Evolutionary conservation across 192 early-diverging fungal genomes (phyloP).

Genomic region (Umbelopsis sp.): DNA sequence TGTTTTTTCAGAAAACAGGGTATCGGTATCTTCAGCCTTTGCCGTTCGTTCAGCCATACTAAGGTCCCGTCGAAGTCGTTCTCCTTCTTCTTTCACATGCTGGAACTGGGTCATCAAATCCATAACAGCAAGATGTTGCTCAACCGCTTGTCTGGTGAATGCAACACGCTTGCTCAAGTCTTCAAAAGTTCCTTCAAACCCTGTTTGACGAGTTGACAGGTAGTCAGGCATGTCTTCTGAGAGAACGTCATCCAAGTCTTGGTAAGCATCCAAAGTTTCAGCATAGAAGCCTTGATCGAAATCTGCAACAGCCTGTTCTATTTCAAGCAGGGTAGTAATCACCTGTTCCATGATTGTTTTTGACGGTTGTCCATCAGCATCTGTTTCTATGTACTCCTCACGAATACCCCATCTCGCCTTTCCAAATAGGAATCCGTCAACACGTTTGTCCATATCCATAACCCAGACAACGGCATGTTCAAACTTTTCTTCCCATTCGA

Average conservation of each 20-base stretch:
- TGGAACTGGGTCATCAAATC: constrained; percentile 38
- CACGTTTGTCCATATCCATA: constrained; percentile 4
- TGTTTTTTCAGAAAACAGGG: constrained; percentile 18
- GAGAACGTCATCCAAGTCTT: constrained; percentile 44
- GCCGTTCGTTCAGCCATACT: constrained; percentile 20
- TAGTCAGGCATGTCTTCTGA: constrained; percentile 32
- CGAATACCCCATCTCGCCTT: constrained; percentile 19
- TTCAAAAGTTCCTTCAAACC: constrained; percentile 39
- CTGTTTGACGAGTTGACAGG: constrained; percentile 36
- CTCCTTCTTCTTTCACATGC: constrained; percentile 24
- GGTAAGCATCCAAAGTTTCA: constrained; percentile 34
- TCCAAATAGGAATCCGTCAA: constrained; percentile 27
- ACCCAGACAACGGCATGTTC: constrained; percentile 30
- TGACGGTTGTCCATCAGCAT: not conserved
- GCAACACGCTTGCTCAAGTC: constrained; percentile 27
- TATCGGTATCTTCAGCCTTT: constrained; percentile 23
- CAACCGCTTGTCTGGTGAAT: constrained; percentile 41
- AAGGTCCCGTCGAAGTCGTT: constrained; percentile 23
- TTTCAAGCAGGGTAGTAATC: constrained; percentile 22
- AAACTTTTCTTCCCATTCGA: constrained; percentile 41
- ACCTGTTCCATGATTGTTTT: constrained; percentile 11
- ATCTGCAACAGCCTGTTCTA: constrained; percentile 24
- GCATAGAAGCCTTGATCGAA: constrained; percentile 39
- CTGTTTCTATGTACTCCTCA: constrained; percentile 9
- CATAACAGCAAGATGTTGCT: constrained; percentile 34